These are phyloP conservation scores for Aspergillus proliferans DNA, from an alignment of 2,329 filamentous ascomycete species.

Conservation along the genomic window DNA sequence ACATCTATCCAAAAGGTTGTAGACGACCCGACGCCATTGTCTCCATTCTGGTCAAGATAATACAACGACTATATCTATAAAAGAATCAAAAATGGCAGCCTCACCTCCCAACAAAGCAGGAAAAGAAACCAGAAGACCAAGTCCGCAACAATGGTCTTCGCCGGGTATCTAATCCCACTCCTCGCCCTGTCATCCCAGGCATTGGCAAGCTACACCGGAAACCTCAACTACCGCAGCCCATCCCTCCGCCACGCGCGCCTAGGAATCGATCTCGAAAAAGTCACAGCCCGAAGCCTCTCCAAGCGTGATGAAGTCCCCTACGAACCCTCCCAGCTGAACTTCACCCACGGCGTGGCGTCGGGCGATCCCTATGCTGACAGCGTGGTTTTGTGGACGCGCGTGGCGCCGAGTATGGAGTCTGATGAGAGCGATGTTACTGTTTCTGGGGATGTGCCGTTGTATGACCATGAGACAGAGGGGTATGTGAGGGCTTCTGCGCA, in stretches of 20 bases:
- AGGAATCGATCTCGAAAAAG: conserved; percentile 34
- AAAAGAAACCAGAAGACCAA: too few species aligned
- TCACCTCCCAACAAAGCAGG: too few species aligned
- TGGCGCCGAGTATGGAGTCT: conserved; percentile 36
- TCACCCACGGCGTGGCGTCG: conserved; percentile 58
- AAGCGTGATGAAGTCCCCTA: conserved; percentile 47
- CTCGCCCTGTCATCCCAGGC: conserved; percentile 12
- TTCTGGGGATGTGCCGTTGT: conserved; percentile 50
- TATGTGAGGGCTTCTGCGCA: too few species aligned
- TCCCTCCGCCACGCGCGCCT: conserved; percentile 58
- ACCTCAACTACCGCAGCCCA: conserved; percentile 63
- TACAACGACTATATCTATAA: too few species aligned
- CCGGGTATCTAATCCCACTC: conserved; percentile 6
- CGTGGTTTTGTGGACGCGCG: conserved; percentile 41
- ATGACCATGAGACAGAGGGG: conserved; percentile 45
- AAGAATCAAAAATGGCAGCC: too few species aligned
- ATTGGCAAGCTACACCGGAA: conserved; percentile 33
- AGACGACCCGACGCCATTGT: too few species aligned
- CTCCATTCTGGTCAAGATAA: too few species aligned
- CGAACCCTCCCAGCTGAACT: conserved; percentile 48
- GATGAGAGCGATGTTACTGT: conserved; percentile 50
- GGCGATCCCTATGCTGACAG: conserved; percentile 39
- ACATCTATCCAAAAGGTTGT: too few species aligned
- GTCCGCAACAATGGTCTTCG: not conserved
- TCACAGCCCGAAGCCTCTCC: conserved; percentile 57